A percentile compares a stretch with the other conserved stretches of the same genome.
Evolutionary conservation across 805 yeast genomes (phyloP).

Genomic region (Blastobotrys chiropterorum): DNA sequence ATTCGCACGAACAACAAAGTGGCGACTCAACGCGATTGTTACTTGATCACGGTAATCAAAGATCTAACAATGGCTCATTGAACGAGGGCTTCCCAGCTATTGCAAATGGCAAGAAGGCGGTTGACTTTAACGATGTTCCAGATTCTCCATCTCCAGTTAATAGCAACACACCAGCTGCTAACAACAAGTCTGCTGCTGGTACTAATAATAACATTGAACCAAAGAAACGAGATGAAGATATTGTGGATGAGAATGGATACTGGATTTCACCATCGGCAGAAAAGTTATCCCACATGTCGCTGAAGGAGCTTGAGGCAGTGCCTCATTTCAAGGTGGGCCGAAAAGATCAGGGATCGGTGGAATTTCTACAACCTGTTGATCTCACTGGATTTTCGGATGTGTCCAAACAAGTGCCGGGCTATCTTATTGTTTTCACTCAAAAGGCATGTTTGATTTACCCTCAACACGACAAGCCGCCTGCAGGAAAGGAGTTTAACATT

Average conservation of each 20-base stretch:
- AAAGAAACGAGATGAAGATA: constrained; percentile 32
- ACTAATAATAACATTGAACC: neutral
- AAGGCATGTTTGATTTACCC: constrained; percentile 70
- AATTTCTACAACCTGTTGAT: constrained; percentile 78
- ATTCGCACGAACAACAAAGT: neutral
- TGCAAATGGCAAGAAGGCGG: neutral
- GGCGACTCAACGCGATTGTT: neutral
- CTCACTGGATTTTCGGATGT: constrained; percentile 55
- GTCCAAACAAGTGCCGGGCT: constrained; percentile 58
- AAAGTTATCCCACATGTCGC: constrained; percentile 51
- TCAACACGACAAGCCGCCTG: constrained; percentile 54
- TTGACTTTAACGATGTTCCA: neutral
- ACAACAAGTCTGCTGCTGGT: too few species aligned
- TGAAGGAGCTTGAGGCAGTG: constrained; percentile 60
- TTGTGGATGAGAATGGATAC: constrained; percentile 66
- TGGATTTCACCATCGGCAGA: constrained; percentile 78
- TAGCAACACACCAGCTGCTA: too few species aligned
- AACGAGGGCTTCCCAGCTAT: constrained; percentile 4
- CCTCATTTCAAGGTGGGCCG: constrained; percentile 71
- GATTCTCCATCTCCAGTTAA: neutral
- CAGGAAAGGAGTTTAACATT: constrained; percentile 80
- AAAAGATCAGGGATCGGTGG: constrained; percentile 66
- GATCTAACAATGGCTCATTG: too few species aligned
- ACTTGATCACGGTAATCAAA: neutral
- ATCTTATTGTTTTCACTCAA: constrained; percentile 52